phyloP scores from a whole-genome alignment of 202 grass and related monocot genomes.

The Schoenoplectus tabernaemontani region DNA sequence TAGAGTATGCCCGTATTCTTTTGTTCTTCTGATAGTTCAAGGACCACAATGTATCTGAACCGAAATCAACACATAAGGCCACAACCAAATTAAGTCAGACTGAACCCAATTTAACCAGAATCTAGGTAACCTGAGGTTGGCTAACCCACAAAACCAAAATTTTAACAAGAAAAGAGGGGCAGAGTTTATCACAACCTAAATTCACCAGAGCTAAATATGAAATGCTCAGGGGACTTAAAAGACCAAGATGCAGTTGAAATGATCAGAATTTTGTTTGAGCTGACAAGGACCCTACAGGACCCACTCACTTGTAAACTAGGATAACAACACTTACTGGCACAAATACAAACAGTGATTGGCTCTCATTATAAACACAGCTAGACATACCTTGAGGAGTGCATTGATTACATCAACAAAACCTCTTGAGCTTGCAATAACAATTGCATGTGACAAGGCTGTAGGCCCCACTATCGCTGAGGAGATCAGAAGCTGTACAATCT shows the following conservation, averaged over 20 bases:
- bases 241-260: not conserved
- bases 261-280: not conserved
- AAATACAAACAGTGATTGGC: not conserved
- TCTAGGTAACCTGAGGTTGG: not conserved
- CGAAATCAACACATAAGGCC: not conserved
- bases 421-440: conserved; percentile 44
- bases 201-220: not conserved
- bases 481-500: conserved; percentile 25
- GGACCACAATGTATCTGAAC: not conserved
- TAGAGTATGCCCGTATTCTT: not conserved
- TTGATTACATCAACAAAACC: conserved; percentile 42
- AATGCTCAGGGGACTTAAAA: not conserved
- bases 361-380: not conserved
- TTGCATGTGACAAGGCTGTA: conserved; percentile 31
- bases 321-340: not conserved
- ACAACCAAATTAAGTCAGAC: not conserved
- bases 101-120: not conserved
- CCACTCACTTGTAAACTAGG: not conserved
- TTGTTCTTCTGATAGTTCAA: not conserved
- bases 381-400: conserved; percentile 37
- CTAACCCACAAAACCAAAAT: not conserved
- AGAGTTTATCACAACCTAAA: conserved; percentile 1
- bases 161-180: not conserved
- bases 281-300: not conserved
- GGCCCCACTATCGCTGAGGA: conserved; percentile 34